Percentiles rank a stretch among this genome's conserved stretches.
Conservation (phyloP, 208 protist genomes). For the Crithidia expoeki region DNA sequence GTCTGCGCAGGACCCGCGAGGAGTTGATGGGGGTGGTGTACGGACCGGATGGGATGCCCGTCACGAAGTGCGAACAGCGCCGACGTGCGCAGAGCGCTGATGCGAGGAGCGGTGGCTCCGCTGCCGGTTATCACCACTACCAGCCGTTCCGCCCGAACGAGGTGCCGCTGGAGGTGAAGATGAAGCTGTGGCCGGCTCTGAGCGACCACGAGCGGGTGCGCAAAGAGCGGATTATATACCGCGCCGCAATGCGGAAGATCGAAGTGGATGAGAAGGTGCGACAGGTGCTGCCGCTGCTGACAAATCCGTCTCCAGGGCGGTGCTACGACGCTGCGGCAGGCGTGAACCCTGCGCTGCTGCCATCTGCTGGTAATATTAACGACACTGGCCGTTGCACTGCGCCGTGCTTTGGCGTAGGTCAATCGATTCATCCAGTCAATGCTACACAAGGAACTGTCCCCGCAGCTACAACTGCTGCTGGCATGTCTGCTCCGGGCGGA, state of each 20-base stretch:
- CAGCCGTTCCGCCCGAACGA: slow-evolving; percentile 22
- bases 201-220: slow-evolving; percentile 85
- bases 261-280: slow-evolving; percentile 54
- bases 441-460: too few species aligned
- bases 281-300: slow-evolving; percentile 51
- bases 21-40: slow-evolving; percentile 57
- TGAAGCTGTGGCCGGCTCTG: slow-evolving; percentile 83
- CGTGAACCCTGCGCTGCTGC: slow-evolving; percentile 16
- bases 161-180: slow-evolving; percentile 74
- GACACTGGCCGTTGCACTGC: slow-evolving; percentile 1
- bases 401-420: slow-evolving; percentile 30
- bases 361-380: background rate
- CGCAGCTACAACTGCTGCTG: too few species aligned
- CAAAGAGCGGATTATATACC: slow-evolving; percentile 68
- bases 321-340: slow-evolving; percentile 15
- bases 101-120: background rate
- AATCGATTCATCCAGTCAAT: slow-evolving; percentile 10
- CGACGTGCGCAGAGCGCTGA: slow-evolving; percentile 45
- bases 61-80: slow-evolving; percentile 25
- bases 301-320: slow-evolving; percentile 25
- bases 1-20: slow-evolving; percentile 53
- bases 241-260: slow-evolving; percentile 45
- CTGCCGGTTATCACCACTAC: too few species aligned
- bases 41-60: slow-evolving; percentile 28
- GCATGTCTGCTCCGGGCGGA: too few species aligned